Percentiles rank a stretch among this genome's conserved stretches.
phyloP scores from a whole-genome alignment of 2,329 filamentous ascomycete genomes.

The Calonectria pteridis region DNA sequence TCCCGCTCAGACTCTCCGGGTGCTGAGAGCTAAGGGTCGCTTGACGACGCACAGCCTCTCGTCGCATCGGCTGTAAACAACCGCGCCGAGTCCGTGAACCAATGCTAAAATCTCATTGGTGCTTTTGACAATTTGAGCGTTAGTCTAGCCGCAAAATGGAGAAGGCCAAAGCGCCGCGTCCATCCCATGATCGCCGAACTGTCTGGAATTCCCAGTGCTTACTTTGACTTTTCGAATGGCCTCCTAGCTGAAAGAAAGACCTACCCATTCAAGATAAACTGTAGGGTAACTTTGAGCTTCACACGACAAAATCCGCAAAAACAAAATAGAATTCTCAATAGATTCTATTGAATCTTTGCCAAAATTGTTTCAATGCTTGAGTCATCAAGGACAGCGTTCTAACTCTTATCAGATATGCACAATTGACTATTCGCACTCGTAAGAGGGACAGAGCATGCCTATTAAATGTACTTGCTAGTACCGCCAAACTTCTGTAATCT shows the following conservation, averaged over 20 bases:
- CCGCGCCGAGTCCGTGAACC: neutral
- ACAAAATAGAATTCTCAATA: neutral
- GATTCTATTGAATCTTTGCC: too few relatives aligned
- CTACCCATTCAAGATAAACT: neutral
- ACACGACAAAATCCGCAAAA: neutral
- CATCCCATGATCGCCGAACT: neutral
- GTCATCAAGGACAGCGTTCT: too few relatives aligned
- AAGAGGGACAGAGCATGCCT: too few relatives aligned
- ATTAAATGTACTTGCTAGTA: too few relatives aligned
- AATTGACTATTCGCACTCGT: too few relatives aligned
- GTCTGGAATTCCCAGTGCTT: neutral
- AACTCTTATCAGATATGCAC: too few relatives aligned
- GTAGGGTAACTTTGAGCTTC: neutral
- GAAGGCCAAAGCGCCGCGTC: neutral
- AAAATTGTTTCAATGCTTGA: too few relatives aligned
- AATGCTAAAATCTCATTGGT: neutral
- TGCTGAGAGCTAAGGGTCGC: neutral
- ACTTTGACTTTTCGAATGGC: neutral
- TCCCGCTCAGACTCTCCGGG: neutral
- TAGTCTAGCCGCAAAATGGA: neutral
- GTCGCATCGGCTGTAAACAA: neutral
- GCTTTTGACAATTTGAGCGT: neutral
- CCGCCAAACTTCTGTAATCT: too few relatives aligned
- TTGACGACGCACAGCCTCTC: neutral
- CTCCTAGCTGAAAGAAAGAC: neutral